These are phyloP conservation scores for Leccinellum rugosiceps DNA, from an alignment of 768 basidiomycete species.

Conservation along the genomic window DNA sequence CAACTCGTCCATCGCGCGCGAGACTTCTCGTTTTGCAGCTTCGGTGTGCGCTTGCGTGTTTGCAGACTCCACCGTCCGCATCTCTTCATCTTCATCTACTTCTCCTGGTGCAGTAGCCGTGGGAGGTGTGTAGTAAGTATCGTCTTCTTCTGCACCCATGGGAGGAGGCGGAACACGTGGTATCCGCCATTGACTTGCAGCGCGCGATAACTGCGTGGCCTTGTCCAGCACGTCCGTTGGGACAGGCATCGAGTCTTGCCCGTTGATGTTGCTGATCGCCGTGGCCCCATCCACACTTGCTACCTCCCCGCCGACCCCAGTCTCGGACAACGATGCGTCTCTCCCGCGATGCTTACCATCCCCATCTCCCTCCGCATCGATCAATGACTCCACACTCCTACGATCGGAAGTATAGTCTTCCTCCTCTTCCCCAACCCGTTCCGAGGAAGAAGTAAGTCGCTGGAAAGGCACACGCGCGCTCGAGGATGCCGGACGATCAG, in stretches of 20 bases:
- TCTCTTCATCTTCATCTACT: constrained; percentile 32
- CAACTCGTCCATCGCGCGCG: constrained; percentile 60
- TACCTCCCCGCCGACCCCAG: constrained; percentile 3
- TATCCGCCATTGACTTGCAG: constrained; percentile 26
- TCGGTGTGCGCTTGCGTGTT: constrained; percentile 58
- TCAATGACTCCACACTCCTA: constrained; percentile 8
- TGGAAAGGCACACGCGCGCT: constrained; percentile 35
- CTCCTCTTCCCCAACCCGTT: constrained; percentile 29
- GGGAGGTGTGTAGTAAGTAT: background rate
- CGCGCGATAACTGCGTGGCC: constrained; percentile 9
- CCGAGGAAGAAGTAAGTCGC: constrained; percentile 32
- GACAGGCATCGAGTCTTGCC: background rate
- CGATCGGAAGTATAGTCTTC: constrained; percentile 26
- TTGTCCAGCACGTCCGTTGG: constrained; percentile 2
- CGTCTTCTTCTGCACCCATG: constrained; percentile 24
- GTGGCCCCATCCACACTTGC: background rate
- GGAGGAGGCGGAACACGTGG: constrained; percentile 40
- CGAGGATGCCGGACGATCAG: constrained; percentile 29
- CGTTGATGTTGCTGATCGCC: background rate
- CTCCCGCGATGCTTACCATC: constrained; percentile 16
- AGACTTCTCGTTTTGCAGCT: constrained; percentile 67
- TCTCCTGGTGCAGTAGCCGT: background rate
- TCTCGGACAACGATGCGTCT: constrained; percentile 9
- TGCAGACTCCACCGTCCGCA: constrained; percentile 25
- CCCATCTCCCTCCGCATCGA: constrained; percentile 1